A percentile compares a stretch with the other conserved stretches of the same genome.
Conservation (phyloP, 2,329 filamentous ascomycete genomes). For the Coniella lustricola region DNA sequence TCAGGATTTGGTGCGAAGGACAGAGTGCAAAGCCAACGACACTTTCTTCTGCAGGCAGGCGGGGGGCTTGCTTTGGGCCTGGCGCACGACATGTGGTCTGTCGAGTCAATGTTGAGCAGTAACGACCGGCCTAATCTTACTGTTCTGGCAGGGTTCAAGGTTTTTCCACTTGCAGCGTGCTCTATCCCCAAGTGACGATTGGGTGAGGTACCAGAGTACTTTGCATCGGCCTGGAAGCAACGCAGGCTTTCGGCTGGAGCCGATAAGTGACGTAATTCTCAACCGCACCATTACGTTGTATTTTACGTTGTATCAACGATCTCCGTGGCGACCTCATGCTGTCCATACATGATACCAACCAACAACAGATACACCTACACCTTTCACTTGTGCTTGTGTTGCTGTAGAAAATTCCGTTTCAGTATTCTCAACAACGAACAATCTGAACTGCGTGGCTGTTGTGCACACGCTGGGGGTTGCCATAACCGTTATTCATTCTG, state of each 20-base stretch:
- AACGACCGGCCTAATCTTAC: not conserved
- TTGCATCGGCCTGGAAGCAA: not conserved
- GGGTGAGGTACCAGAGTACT: not conserved
- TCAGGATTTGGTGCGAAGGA: not conserved
- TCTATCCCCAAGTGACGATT: slow-evolving; percentile 5
- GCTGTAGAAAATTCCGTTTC: too few species aligned
- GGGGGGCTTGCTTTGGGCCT: too few species aligned
- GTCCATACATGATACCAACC: too few species aligned
- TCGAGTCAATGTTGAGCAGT: not conserved
- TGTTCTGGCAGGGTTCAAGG: not conserved
- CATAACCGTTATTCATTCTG: too few species aligned
- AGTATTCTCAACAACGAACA: too few species aligned
- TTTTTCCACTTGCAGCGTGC: not conserved
- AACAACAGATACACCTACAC: too few species aligned
- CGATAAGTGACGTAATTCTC: slow-evolving; percentile 5
- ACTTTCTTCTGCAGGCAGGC: not conserved
- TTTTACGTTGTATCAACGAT: too few species aligned
- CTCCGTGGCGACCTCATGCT: too few species aligned
- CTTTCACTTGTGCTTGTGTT: too few species aligned
- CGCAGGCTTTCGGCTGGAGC: not conserved
- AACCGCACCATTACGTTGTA: not conserved
- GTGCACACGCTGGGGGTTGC: too few species aligned
- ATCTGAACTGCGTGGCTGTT: too few species aligned
- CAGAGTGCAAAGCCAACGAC: not conserved
- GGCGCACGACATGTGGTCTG: not conserved